Percentiles rank a stretch among this genome's conserved stretches.
Conservation (phyloP, 2,329 filamentous ascomycete genomes). For the Colletotrichum noveboracense region DNA sequence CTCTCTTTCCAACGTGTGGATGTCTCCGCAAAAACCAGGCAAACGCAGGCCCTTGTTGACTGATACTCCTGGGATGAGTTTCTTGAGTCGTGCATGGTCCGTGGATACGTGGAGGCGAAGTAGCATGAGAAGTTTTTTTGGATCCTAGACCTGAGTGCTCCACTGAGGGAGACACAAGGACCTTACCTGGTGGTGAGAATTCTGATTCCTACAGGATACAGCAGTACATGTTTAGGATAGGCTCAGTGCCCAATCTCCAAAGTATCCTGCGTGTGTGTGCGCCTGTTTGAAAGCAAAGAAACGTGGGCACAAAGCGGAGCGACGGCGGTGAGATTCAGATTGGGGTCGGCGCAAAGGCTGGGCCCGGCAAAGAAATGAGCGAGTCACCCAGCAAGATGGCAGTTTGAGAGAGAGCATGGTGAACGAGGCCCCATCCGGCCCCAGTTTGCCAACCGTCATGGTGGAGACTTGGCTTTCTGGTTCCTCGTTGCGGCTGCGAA, state of each 20-base stretch:
- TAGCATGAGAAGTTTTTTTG: slow-evolving; percentile 19
- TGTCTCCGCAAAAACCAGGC: slow-evolving; percentile 24
- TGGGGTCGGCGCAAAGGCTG: not conserved
- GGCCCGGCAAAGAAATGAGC: not conserved
- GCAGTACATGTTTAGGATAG: not conserved
- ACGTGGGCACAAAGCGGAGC: not conserved
- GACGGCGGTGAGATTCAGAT: not conserved
- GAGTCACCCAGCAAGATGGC: not conserved
- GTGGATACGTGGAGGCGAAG: slow-evolving; percentile 23
- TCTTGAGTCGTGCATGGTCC: slow-evolving; percentile 21
- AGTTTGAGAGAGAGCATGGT: not conserved
- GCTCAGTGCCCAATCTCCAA: not conserved
- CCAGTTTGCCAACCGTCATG: slow-evolving; percentile 10
- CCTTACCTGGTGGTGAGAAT: slow-evolving; percentile 6
- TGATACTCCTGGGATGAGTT: slow-evolving; percentile 17
- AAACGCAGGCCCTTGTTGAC: slow-evolving; percentile 18
- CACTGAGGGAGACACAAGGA: slow-evolving; percentile 8
- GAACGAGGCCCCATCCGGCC: not conserved
- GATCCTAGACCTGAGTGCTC: slow-evolving; percentile 12
- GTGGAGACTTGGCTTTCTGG: slow-evolving; percentile 5
- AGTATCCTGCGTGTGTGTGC: not conserved
- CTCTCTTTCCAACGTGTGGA: not conserved
- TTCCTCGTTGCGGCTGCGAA: slow-evolving; percentile 5
- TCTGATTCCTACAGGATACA: slow-evolving; percentile 5
- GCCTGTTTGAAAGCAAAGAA: not conserved